Percentiles rank a stretch among this genome's conserved stretches.
phyloP scores from a whole-genome alignment of 495 filamentous ascomycete genomes.

The Daldinia caldariorum region DNA sequence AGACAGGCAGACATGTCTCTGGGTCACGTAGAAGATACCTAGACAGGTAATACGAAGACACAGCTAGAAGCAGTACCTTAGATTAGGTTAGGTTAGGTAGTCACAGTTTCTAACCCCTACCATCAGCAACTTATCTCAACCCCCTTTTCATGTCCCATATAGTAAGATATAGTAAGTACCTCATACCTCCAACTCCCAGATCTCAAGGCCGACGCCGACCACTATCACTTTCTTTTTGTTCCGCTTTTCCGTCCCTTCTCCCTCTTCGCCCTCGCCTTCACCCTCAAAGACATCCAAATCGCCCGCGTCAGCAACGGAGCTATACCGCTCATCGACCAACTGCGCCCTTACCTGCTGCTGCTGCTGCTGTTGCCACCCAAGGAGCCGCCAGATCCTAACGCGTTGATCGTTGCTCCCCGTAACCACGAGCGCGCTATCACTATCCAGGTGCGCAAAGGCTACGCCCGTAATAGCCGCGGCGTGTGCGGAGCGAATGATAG shows the following conservation, averaged over 20 bases:
- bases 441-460: conserved; percentile 53
- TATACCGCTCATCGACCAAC: conserved; percentile 63
- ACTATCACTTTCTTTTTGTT: conserved; percentile 48
- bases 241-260: conserved; percentile 14
- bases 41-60: too few species aligned
- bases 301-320: conserved; percentile 69
- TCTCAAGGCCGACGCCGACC: conserved; percentile 60
- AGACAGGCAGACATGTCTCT: too few species aligned
- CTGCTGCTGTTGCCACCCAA: conserved; percentile 37
- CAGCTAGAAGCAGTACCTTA: too few species aligned
- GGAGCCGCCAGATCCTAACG: conserved; percentile 74
- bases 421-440: conserved; percentile 52
- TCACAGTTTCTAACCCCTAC: too few species aligned
- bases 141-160: too few species aligned
- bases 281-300: conserved; percentile 40
- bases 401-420: conserved; percentile 84
- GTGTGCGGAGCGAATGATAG: conserved; percentile 77
- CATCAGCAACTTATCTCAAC: too few species aligned
- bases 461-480: conserved; percentile 80
- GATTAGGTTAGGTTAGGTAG: too few species aligned
- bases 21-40: too few species aligned
- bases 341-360: conserved; percentile 50
- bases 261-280: neutral
- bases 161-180: too few species aligned
- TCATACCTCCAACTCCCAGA: conserved; percentile 51